A percentile compares a stretch with the other conserved stretches of the same genome.
Conservation (phyloP, 2,329 filamentous ascomycete genomes). For the Penicillium nordicum region DNA sequence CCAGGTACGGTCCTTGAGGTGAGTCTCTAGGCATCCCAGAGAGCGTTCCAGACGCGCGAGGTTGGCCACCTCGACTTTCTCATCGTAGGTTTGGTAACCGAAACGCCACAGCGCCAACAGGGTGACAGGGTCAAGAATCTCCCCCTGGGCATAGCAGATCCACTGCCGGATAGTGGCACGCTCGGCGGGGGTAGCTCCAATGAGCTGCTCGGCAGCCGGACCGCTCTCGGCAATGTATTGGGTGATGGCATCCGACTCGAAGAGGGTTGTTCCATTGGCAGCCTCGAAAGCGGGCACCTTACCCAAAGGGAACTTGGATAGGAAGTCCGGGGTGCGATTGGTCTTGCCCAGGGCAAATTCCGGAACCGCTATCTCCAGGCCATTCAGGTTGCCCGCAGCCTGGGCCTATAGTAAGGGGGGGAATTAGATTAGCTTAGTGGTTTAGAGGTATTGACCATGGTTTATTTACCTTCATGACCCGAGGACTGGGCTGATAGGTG, state of each 20-base stretch:
- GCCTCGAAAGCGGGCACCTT: conserved; percentile 52
- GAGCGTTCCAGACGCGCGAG: conserved; percentile 21
- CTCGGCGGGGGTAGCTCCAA: conserved; percentile 43
- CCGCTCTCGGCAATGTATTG: conserved; percentile 48
- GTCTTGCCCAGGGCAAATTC: conserved; percentile 43
- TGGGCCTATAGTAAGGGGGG: conserved; percentile 21
- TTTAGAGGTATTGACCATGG: not conserved
- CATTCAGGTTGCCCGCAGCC: conserved; percentile 38
- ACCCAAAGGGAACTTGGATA: conserved; percentile 52
- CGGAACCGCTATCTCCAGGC: conserved; percentile 25
- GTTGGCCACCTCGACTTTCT: conserved; percentile 16
- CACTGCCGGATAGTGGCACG: conserved; percentile 47
- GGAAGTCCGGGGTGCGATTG: conserved; percentile 47
- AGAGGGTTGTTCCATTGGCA: conserved; percentile 47
- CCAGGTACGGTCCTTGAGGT: conserved; percentile 23
- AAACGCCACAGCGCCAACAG: conserved; percentile 22
- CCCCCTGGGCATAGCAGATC: conserved; percentile 43
- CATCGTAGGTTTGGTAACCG: conserved; percentile 19
- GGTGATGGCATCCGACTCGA: conserved; percentile 50
- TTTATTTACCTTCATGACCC: conserved; percentile 21
- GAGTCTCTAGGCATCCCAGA: conserved; percentile 19
- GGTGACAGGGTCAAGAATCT: conserved; percentile 19
- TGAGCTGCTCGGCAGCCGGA: conserved; percentile 44
- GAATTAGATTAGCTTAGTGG: not conserved
- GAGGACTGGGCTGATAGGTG: conserved; percentile 20